A percentile compares a stretch with the other conserved stretches of the same genome.
Evolutionary conservation across 495 filamentous ascomycete species (phyloP).

Genomic region (Acidiella bohemica): DNA sequence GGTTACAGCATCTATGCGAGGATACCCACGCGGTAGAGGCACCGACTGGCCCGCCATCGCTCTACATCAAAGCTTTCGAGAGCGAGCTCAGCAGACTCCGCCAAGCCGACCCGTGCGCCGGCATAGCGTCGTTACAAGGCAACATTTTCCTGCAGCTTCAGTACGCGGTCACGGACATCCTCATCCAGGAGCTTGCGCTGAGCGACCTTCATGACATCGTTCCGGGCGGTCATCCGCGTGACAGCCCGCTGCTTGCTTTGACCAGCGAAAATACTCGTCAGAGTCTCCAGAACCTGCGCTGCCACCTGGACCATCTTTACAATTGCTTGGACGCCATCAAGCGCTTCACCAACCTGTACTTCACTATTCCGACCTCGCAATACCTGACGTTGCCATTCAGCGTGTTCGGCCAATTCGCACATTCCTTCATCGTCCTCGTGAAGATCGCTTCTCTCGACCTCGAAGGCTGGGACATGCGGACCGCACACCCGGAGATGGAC

Average conservation of each 20-base stretch:
- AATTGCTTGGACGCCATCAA: constrained; percentile 11
- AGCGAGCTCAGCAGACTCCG: constrained; percentile 26
- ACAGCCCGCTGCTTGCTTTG: no score
- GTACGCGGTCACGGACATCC: constrained; percentile 10
- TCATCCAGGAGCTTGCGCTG: constrained; percentile 11
- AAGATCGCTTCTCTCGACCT: constrained; percentile 16
- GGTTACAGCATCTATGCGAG: constrained; percentile 31
- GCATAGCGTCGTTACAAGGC: no score
- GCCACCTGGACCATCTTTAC: constrained; percentile 12
- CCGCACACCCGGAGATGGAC: neutral
- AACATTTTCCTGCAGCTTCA: constrained; percentile 12
- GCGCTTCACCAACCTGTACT: constrained; percentile 15
- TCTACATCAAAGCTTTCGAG: constrained; percentile 35
- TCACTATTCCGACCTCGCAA: constrained; percentile 3
- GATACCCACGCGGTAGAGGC: constrained; percentile 23
- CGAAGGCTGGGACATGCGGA: constrained; percentile 8
- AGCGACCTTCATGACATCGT: constrained; percentile 14
- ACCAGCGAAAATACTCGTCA: no score
- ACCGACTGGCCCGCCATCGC: constrained; percentile 22
- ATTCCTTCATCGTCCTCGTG: constrained; percentile 15
- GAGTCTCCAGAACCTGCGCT: neutral
- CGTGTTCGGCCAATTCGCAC: constrained; percentile 13
- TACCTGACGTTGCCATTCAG: constrained; percentile 14
- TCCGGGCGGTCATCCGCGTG: no score
- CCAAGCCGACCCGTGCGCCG: constrained; percentile 1